Evolutionary conservation across 2,329 filamentous ascomycete species (phyloP).

Genomic region (Dactylellina sp.): DNA sequence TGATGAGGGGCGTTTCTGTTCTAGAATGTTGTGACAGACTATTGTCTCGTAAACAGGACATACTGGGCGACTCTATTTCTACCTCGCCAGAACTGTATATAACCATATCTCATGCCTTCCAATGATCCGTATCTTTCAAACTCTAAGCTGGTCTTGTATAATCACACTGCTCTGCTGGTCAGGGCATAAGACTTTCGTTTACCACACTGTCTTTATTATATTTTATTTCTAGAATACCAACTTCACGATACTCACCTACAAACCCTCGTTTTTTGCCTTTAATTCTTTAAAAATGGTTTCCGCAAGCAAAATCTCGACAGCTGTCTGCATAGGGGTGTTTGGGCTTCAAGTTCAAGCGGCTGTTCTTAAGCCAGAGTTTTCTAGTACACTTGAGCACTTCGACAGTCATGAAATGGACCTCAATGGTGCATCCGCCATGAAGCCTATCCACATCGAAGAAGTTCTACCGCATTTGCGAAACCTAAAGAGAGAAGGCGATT

Average conservation of each 20-base stretch:
- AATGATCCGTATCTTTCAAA: background rate
- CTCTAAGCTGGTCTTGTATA: conserved; percentile 25
- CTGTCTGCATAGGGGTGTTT: conserved; percentile 15
- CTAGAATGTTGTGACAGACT: no score
- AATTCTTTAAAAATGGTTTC: conserved; percentile 15
- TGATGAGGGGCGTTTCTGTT: no score
- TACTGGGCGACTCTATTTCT: background rate
- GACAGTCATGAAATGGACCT: conserved; percentile 10
- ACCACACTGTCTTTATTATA: background rate
- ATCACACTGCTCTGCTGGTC: conserved; percentile 23
- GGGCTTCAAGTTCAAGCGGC: conserved; percentile 12
- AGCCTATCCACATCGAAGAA: conserved; percentile 12
- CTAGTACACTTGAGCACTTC: background rate
- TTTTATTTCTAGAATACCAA: background rate
- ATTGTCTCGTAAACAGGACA: no score
- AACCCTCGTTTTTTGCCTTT: background rate
- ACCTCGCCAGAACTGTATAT: background rate
- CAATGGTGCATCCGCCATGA: conserved; percentile 4
- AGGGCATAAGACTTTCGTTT: conserved; percentile 4
- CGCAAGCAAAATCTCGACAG: conserved; percentile 9
- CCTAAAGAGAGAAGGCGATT: conserved; percentile 36
- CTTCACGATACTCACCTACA: background rate
- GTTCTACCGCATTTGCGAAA: conserved; percentile 23
- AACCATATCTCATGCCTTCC: background rate
- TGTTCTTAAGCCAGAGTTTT: background rate